Percentiles rank a stretch among this genome's conserved stretches.
phyloP scores from a whole-genome alignment of 2,329 filamentous ascomycete genomes.

The Hymenoscyphus fraxineus region DNA sequence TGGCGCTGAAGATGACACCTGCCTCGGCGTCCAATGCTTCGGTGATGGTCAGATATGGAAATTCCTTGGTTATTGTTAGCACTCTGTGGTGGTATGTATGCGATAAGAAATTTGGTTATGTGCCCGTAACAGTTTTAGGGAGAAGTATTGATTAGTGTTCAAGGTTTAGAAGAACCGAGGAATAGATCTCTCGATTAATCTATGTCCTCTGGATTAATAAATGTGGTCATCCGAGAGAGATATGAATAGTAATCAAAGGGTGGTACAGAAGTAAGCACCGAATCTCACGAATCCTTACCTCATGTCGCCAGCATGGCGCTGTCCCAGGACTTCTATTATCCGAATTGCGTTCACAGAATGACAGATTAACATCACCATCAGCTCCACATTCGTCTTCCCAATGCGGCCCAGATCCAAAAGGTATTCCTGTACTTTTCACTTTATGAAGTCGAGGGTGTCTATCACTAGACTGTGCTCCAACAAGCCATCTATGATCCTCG shows the following conservation, averaged over 20 bases:
- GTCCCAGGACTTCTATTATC: constrained; percentile 31
- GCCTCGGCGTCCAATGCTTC: constrained; percentile 44
- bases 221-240: no score
- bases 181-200: no score
- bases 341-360: constrained; percentile 23
- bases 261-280: no score
- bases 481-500: constrained; percentile 50
- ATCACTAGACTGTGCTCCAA: constrained; percentile 42
- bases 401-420: constrained; percentile 49
- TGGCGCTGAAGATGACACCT: constrained; percentile 44
- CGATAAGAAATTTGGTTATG: no score
- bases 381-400: constrained; percentile 46
- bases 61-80: constrained; percentile 36
- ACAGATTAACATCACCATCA: constrained; percentile 26
- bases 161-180: no score
- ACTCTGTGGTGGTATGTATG: neutral
- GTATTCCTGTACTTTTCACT: constrained; percentile 50
- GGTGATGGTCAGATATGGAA: constrained; percentile 47
- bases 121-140: no score
- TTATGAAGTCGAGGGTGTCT: constrained; percentile 42
- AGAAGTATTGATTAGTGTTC: no score
- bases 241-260: no score
- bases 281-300: constrained; percentile 17
- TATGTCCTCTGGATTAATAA: no score
- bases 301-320: constrained; percentile 52